phyloP scores from a whole-genome alignment of 2,329 filamentous ascomycete species.

The Phoma sp. region DNA sequence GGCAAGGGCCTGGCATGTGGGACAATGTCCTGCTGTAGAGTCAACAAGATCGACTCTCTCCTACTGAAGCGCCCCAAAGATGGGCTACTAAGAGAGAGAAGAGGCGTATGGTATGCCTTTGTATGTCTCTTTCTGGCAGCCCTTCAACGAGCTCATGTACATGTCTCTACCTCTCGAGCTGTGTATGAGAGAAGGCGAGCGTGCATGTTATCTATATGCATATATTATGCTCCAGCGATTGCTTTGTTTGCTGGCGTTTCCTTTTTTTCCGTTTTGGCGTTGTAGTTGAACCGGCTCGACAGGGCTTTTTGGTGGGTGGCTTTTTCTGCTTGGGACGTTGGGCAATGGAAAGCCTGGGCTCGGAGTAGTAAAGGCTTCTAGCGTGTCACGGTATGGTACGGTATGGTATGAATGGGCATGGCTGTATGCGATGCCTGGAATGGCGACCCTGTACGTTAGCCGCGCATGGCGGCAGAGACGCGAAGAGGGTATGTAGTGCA shows the following conservation, averaged over 20 bases:
- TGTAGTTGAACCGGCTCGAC: constrained; percentile 9
- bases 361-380: constrained; percentile 7
- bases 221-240: not conserved
- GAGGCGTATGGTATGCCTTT: constrained; percentile 19
- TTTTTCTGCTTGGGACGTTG: constrained; percentile 9
- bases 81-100: constrained; percentile 25
- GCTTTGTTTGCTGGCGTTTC: constrained; percentile 7
- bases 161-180: constrained; percentile 9
- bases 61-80: constrained; percentile 24
- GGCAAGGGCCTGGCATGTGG: constrained; percentile 71
- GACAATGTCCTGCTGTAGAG: constrained; percentile 60
- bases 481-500: not conserved
- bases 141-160: constrained; percentile 12
- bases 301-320: constrained; percentile 13
- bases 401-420: constrained; percentile 6
- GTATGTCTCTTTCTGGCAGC: constrained; percentile 9
- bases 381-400: not conserved
- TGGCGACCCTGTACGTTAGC: constrained; percentile 11
- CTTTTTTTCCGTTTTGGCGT: constrained; percentile 4
- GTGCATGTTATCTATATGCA: not conserved
- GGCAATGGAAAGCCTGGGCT: not conserved
- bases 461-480: not conserved
- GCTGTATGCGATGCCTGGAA: not conserved
- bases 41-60: constrained; percentile 10
- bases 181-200: constrained; percentile 9